phyloP scores from a whole-genome alignment of 208 protist genomes.

The Crithidia bombi region DNA sequence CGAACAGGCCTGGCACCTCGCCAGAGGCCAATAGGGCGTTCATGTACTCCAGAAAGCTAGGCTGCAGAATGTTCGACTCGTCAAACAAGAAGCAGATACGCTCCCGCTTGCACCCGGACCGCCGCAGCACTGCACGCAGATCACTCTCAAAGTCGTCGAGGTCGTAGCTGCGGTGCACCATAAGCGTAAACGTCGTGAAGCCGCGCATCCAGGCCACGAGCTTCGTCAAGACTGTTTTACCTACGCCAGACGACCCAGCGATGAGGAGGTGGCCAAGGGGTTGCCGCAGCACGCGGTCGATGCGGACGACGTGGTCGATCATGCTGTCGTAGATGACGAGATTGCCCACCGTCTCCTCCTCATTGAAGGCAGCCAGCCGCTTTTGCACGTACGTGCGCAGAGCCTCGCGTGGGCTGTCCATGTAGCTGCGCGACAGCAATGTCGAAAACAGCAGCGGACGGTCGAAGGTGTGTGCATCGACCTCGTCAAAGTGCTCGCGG shows the following conservation, averaged over 20 bases:
- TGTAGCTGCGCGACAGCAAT: slow-evolving; percentile 94
- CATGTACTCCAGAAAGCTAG: slow-evolving; percentile 99
- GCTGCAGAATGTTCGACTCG: slow-evolving; percentile 98
- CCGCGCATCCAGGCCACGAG: slow-evolving; percentile 99
- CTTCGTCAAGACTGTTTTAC: slow-evolving; percentile 98
- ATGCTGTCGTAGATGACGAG: slow-evolving; percentile 99
- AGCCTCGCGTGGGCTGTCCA: slow-evolving; percentile 82
- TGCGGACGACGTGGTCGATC: slow-evolving; percentile 98
- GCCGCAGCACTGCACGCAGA: slow-evolving; percentile 95
- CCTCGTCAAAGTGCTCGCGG: slow-evolving; percentile 81
- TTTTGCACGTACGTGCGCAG: slow-evolving; percentile 93
- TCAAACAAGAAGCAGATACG: slow-evolving; percentile 99
- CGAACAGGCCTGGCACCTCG: slow-evolving; percentile 98
- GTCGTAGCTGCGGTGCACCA: slow-evolving; percentile 96
- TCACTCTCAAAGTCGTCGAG: slow-evolving; percentile 98
- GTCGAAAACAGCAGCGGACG: slow-evolving; percentile 97
- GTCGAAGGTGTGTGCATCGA: slow-evolving; percentile 58
- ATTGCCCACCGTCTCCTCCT: slow-evolving; percentile 95
- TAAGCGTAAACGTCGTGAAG: slow-evolving; percentile 97
- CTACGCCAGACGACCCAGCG: slow-evolving; percentile 96
- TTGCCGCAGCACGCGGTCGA: slow-evolving; percentile 98
- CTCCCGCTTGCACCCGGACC: slow-evolving; percentile 96
- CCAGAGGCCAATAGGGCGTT: slow-evolving; percentile 99
- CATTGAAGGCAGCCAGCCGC: slow-evolving; percentile 93
- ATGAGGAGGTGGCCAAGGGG: slow-evolving; percentile 98